Percentiles rank a stretch among this genome's conserved stretches.
phyloP scores from a whole-genome alignment of 805 yeast species.

The Tetrapisispora nanseiensis region DNA sequence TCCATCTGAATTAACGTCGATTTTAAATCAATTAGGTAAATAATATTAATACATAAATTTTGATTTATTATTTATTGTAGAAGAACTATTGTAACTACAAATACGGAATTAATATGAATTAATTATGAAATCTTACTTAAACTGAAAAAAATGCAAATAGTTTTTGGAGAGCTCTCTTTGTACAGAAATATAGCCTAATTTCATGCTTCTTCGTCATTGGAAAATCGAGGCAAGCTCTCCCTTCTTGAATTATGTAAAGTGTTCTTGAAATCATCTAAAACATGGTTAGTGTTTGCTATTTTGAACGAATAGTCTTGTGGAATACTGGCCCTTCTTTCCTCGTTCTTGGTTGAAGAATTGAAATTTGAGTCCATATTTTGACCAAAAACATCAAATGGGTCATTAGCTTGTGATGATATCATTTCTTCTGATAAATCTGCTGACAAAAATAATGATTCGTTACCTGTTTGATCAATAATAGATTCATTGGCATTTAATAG shows the following conservation, averaged over 20 bases:
- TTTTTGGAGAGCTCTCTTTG: too few relatives aligned
- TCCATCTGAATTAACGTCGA: conserved; percentile 24
- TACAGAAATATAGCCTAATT: too few relatives aligned
- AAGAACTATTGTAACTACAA: neutral
- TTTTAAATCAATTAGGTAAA: conserved; percentile 21
- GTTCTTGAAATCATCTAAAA: conserved; percentile 18
- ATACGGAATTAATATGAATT: too few relatives aligned
- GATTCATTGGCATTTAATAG: conserved; percentile 8
- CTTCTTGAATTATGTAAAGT: conserved; percentile 6
- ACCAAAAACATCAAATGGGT: neutral
- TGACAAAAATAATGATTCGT: conserved; percentile 21
- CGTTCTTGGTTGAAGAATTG: conserved; percentile 21
- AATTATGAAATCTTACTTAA: too few relatives aligned
- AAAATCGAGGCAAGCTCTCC: neutral
- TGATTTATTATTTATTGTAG: neutral
- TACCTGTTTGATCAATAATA: conserved; percentile 8
- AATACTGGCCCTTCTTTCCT: conserved; percentile 6
- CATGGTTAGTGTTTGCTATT: conserved; percentile 15
- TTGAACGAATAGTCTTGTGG: conserved; percentile 11
- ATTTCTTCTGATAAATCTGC: conserved; percentile 22
- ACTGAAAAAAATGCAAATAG: too few relatives aligned
- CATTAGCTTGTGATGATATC: neutral
- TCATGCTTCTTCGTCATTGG: too few relatives aligned
- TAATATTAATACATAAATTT: conserved; percentile 1
- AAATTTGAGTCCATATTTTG: conserved; percentile 14